phyloP scores from a whole-genome alignment of 2,329 filamentous ascomycete genomes.

The Arthrobotrys entomopaga region DNA sequence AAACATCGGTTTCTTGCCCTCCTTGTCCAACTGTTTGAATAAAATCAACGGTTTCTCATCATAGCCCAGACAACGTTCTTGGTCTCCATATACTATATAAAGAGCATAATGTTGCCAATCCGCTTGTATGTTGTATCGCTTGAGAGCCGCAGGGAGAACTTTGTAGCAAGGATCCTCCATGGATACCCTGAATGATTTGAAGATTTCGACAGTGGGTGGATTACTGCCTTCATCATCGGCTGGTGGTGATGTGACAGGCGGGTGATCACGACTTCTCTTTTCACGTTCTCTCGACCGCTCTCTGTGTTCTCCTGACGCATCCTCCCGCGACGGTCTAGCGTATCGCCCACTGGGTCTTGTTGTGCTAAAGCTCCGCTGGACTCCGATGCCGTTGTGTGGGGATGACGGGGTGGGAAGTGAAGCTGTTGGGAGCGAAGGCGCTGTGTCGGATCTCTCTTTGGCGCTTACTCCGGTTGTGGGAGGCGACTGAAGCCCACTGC shows the following conservation, averaged over 20 bases:
- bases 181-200: constrained; percentile 97
- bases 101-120: constrained; percentile 97
- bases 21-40: constrained; percentile 96
- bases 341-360: constrained; percentile 45
- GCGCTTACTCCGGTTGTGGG: constrained; percentile 21
- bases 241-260: constrained; percentile 36
- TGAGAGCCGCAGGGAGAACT: constrained; percentile 91
- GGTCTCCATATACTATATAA: constrained; percentile 98
- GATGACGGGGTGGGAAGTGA: constrained; percentile 31
- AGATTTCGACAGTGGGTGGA: constrained; percentile 80
- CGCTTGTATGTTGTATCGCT: constrained; percentile 98
- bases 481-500: constrained; percentile 40
- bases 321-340: constrained; percentile 35
- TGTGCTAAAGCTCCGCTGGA: constrained; percentile 44
- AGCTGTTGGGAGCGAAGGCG: constrained; percentile 11
- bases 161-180: constrained; percentile 99
- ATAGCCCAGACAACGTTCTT: constrained; percentile 89
- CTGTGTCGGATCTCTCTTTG: constrained; percentile 40
- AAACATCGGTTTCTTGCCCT: constrained; percentile 99
- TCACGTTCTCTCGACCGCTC: constrained; percentile 44
- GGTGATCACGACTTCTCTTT: constrained; percentile 4
- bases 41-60: constrained; percentile 94
- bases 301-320: constrained; percentile 20
- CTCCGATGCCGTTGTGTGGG: constrained; percentile 29
- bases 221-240: constrained; percentile 55